Evolutionary conservation across 1,139 yeast species (phyloP), one percentile per base, ranked within the genome.

Genomic region (Geotrichum bryndzae): DNA sequence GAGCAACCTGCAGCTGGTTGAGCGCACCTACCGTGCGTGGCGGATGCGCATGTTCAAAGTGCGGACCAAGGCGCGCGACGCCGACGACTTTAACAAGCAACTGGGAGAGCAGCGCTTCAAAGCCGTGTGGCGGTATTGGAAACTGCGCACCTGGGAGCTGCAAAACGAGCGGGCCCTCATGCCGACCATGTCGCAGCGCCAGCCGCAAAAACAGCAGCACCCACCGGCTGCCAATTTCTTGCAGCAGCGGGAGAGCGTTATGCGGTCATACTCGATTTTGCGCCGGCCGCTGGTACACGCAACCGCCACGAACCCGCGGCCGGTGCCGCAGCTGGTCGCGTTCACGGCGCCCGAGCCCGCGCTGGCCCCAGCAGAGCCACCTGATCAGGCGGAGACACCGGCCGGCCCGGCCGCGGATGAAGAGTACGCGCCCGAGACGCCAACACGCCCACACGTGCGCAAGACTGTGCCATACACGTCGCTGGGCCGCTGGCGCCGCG

Each of bases 121-220:
- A 27, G 61, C 63, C 15, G 35, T 64, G 0, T 70, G 71, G 69
- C 61, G 68, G 50, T 62, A 56, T 18, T 70, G 73, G 73, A 58
- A 57, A 41, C 57, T 53, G 35, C 54, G 23, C 2, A 58, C 60
- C 15, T 56, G 54, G 50, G 60, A 58, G 18, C 35, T 58, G 13
- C 55, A 33, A 4, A n/a, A 41, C n/a, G 48, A 41, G 8, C 48
- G 48, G 3, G 22, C 48, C 0, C n/a, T 41, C 8, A 41, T 41
- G 48, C 48, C 48, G 48, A 23, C 48, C 13, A 15, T n/a, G 3
- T n/a, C 52, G 2, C 31, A 48, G 10, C 58, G 27, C 33, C 13
- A 18, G 53, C 27, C 10, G 18, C 35, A 27, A 13, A 25, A 38
- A 22, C 25, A 38, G 7, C 57, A 45, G 18, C 57, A 45, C 15